Evolutionary conservation across 1,139 yeast species (phyloP), one percentile per base, ranked within the genome.

Genomic region (Suhomyces taliae): DNA sequence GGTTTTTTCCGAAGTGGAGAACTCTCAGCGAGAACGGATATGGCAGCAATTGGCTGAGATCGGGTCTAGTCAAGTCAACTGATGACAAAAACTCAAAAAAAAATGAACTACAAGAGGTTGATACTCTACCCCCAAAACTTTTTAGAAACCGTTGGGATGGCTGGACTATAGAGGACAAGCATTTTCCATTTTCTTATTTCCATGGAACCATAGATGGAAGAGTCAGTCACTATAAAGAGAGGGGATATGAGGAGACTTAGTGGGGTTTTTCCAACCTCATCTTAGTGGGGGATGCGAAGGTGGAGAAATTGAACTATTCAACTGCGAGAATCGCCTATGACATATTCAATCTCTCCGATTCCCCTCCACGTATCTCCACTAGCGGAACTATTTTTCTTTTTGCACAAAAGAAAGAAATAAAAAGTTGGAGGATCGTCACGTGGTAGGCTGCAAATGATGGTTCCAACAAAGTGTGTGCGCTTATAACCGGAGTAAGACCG

Each of bases 1-100:
- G n/a, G 32, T 36, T 44, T 44, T 40, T 44, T 44, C 44, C 47
- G 44, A 34, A 26, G 46, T 39, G 46, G 46, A 40, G 43, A 40
- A 33, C 19, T 19, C 9, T 32, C 24, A 31, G 41, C 41, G 41
- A 32, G 14, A 29, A 33, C 39, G 43, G 38, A 24, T 27, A 27
- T 40, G 11, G 19, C 15, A 8, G n/a, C 37, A 15, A 37, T 36
- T 37, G 44, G 44, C 40, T 31, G 26, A 29, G 32, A 9, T 29
- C 32, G 9, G 32, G 32, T 11, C 32, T 9, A 9, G 32, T 19
- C 24, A 19, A 19, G 24, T 19, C 24, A 19, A 19, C 24, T 19
- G 24, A 19, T 19, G 24, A 19, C 24, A 19, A 19, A 19, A 19
- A 19, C 24, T 19, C 24, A 19, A 19, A 19, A 19, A 19, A 19